phyloP scores from a whole-genome alignment of 257 asterid species.

The Coffea canephora region DNA sequence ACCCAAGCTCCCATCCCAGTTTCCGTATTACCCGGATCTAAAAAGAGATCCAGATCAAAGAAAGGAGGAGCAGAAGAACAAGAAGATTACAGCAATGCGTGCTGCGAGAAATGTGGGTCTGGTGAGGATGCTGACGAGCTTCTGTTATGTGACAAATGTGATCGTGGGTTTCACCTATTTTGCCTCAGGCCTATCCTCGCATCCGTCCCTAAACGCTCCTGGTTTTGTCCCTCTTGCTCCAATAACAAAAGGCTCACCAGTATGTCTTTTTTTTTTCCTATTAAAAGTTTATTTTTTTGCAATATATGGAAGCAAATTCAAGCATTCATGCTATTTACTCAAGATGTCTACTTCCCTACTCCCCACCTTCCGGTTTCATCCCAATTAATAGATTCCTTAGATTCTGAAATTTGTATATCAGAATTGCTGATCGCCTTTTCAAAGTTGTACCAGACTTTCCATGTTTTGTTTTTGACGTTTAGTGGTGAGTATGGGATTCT shows the following conservation, averaged over 20 bases:
- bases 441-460: no score
- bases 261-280: constrained; percentile 23
- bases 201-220: constrained; percentile 72
- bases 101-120: constrained; percentile 77
- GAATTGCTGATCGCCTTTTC: no score
- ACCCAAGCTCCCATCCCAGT: constrained; percentile 62
- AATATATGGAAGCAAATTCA: neutral
- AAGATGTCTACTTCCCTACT: no score
- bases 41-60: constrained; percentile 28
- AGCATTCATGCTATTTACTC: no score
- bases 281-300: neutral
- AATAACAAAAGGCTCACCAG: constrained; percentile 23
- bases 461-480: no score
- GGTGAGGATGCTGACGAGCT: constrained; percentile 63
- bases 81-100: constrained; percentile 39
- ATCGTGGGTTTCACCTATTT: constrained; percentile 66
- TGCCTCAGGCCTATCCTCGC: constrained; percentile 73
- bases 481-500: no score
- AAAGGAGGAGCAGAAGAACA: constrained; percentile 19
- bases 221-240: constrained; percentile 79
- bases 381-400: neutral
- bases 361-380: no score
- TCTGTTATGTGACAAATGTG: constrained; percentile 79
- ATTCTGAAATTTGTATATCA: neutral
- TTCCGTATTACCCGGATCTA: constrained; percentile 17